phyloP scores from a whole-genome alignment of 2,329 filamentous ascomycete genomes.

The Trichoderma breve region DNA sequence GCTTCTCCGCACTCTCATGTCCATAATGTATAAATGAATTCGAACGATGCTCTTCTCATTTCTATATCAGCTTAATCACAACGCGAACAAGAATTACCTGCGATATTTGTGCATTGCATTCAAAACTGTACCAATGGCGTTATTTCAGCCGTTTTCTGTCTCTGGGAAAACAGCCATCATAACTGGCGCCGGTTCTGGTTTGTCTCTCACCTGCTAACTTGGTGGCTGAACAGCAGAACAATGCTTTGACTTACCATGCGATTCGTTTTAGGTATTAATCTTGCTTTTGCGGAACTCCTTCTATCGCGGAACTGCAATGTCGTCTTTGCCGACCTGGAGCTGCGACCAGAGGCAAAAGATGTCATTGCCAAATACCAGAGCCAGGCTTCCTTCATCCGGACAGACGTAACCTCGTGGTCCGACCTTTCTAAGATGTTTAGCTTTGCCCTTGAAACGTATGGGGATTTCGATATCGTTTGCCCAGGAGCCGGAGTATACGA shows the following conservation, averaged over 20 bases:
- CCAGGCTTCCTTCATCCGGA: slow-evolving; percentile 8
- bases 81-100: neutral
- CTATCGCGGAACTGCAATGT: slow-evolving; percentile 28
- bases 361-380: slow-evolving; percentile 1
- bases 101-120: neutral
- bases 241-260: neutral
- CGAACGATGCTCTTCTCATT: neutral
- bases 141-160: slow-evolving; percentile 25
- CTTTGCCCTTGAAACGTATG: slow-evolving; percentile 1
- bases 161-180: slow-evolving; percentile 27
- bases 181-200: slow-evolving; percentile 28
- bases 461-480: slow-evolving; percentile 17
- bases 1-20: slow-evolving; percentile 2
- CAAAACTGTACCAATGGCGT: neutral
- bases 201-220: neutral
- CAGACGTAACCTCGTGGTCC: slow-evolving; percentile 19
- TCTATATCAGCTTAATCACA: neutral
- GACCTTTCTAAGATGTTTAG: slow-evolving; percentile 14
- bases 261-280: slow-evolving; percentile 39
- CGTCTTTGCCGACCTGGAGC: slow-evolving; percentile 17
- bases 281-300: slow-evolving; percentile 44
- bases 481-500: slow-evolving; percentile 19
- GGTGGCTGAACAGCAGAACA: too few relatives aligned
- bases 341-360: slow-evolving; percentile 15
- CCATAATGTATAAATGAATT: neutral